Base-by-base conservation (phyloP, 306 rosid species). In the Cucumis melo region DNA sequence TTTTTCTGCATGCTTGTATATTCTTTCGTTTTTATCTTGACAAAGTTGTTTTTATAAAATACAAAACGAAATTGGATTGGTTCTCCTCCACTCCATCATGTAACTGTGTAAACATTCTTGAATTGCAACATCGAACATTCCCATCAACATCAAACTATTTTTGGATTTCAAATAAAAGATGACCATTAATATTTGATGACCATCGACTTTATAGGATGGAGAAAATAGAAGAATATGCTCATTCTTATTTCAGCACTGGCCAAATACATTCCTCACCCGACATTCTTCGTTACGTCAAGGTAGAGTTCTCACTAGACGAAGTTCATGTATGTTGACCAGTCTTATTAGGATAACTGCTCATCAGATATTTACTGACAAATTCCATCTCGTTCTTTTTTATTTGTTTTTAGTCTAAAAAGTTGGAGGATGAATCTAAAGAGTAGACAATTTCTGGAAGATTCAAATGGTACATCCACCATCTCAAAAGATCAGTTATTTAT, bases 181-280 rank as follows among this genome's bases (percentile, higher is more conserved):
- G 60, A 21, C 14, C n/a, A 16, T 36, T 11, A 64, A 36, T 1
- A 36, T 36, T 51, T 56, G 79, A 62, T 56, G 21, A 15, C 39
- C 46, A 38, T 68, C 78, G 72, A 78, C 80, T 85, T 81, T 79
- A 38, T 88, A 93, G 97, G 79, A 79, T 86, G 85, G 98, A 84
- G 79, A 84, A 85, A 74, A 90, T 93, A 71, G 93, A 93, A 83
- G 97, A 93, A 70, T 86, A 83, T 79, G 93, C 96, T 51, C 92
- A 86, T 55, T 88, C 94, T 77, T 93, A 93, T 82, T 89, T 91
- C 82, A 85, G 90, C 88, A 80, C 83, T 9, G 96, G 97, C 46
- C 78, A 78, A 50, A 87, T 91, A 73, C 92, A 86, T 10, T 87
- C 97, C 67, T 93, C 93, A 56, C 74, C 63, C 65, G 88, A 88